Evolutionary conservation across 768 basidiomycete genomes (phyloP).

Genomic region (Tephrocybe rancida): DNA sequence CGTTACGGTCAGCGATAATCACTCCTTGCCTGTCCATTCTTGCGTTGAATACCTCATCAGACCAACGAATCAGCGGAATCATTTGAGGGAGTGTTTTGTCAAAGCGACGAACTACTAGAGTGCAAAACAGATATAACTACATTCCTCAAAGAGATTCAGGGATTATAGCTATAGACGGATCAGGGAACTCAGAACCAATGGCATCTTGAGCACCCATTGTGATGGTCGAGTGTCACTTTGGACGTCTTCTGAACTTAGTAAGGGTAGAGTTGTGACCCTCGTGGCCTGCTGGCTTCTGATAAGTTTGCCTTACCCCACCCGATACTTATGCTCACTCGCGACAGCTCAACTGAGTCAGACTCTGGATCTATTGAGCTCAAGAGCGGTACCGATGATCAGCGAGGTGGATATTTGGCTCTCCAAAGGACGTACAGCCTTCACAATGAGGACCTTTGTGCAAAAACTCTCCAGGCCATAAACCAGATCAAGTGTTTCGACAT

Average conservation of each 20-base stretch:
- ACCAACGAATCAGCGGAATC: slow-evolving; percentile 54
- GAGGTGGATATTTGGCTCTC: background rate
- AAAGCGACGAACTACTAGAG: slow-evolving; percentile 47
- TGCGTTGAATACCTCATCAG: slow-evolving; percentile 36
- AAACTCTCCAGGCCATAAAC: slow-evolving; percentile 12
- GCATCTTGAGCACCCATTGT: slow-evolving; percentile 2
- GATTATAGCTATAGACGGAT: slow-evolving; percentile 38
- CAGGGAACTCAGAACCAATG: background rate
- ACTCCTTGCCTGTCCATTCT: background rate
- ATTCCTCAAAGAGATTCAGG: slow-evolving; percentile 60
- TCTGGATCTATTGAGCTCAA: slow-evolving; percentile 26
- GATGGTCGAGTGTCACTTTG: slow-evolving; percentile 14
- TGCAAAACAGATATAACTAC: slow-evolving; percentile 57
- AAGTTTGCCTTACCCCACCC: background rate
- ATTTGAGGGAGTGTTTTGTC: slow-evolving; percentile 69
- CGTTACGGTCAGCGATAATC: slow-evolving; percentile 54
- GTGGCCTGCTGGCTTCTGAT: background rate
- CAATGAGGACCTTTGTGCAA: slow-evolving; percentile 8
- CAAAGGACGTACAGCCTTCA: background rate
- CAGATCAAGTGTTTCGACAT: slow-evolving; percentile 14
- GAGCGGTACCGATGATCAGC: background rate
- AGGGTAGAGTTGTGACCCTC: background rate
- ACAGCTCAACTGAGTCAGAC: slow-evolving; percentile 61
- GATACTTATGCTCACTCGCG: slow-evolving; percentile 14
- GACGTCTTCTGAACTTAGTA: background rate